Evolutionary conservation across 495 filamentous ascomycete species (phyloP).

Genomic region (Neurospora sp.): DNA sequence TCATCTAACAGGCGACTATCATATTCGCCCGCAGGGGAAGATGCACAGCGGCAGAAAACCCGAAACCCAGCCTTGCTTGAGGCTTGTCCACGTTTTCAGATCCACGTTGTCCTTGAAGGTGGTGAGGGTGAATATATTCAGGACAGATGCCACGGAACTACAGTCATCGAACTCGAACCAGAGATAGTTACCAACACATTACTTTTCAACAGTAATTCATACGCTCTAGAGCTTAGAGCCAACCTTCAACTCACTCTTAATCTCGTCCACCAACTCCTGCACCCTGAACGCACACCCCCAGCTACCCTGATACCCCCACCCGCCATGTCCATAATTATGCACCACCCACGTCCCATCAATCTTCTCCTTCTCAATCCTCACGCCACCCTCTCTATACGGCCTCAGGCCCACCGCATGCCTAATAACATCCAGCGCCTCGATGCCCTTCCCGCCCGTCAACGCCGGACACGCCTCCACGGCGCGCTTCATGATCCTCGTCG

Average conservation of each 20-base stretch:
- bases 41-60: too few species aligned
- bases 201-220: not conserved
- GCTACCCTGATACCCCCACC: constrained; percentile 81
- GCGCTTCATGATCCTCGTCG: constrained; percentile 82
- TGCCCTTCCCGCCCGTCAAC: constrained; percentile 64
- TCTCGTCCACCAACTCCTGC: constrained; percentile 59
- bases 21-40: too few species aligned
- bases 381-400: constrained; percentile 64
- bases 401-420: constrained; percentile 82
- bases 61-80: too few species aligned
- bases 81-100: too few species aligned
- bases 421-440: constrained; percentile 73
- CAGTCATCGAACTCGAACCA: too few species aligned
- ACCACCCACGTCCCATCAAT: constrained; percentile 65
- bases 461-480: constrained; percentile 60
- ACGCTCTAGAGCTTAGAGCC: constrained; percentile 7
- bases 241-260: constrained; percentile 11
- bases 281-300: constrained; percentile 73
- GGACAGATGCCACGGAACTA: too few species aligned
- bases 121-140: too few species aligned
- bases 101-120: too few species aligned
- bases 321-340: constrained; percentile 94
- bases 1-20: too few species aligned
- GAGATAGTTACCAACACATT: not conserved
- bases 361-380: constrained; percentile 73